phyloP scores from a whole-genome alignment of 768 basidiomycete genomes.

The Phanerochaete sordida region DNA sequence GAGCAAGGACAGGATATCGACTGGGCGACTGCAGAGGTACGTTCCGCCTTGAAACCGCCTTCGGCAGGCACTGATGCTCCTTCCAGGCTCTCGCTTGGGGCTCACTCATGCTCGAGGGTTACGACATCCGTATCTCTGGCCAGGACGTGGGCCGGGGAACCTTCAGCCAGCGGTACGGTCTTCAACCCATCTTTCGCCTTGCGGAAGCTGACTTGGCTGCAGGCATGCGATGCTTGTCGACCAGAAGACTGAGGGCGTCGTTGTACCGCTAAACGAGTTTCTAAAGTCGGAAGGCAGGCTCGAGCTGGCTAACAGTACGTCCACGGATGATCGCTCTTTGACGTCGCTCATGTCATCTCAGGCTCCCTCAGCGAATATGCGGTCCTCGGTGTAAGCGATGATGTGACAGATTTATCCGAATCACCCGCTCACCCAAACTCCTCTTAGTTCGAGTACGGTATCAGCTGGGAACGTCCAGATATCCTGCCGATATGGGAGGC shows the following conservation, averaged over 20 bases:
- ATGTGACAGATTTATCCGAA: not conserved
- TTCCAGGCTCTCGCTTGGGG: constrained; percentile 83
- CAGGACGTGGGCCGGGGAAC: constrained; percentile 93
- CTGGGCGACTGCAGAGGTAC: constrained; percentile 86
- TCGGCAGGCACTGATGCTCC: not conserved
- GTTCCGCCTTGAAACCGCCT: constrained; percentile 8
- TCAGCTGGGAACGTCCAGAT: constrained; percentile 84
- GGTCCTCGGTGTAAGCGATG: constrained; percentile 73
- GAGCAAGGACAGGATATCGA: constrained; percentile 72
- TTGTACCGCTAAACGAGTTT: constrained; percentile 78
- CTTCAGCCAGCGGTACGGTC: constrained; percentile 67
- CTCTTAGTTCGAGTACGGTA: constrained; percentile 82
- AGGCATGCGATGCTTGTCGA: constrained; percentile 92
- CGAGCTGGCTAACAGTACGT: constrained; percentile 84
- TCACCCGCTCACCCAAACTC: not conserved
- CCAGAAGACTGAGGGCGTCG: constrained; percentile 75
- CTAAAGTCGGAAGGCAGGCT: constrained; percentile 61
- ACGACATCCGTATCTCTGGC: constrained; percentile 84
- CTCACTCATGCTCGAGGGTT: constrained; percentile 76
- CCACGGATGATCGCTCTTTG: too few relatives aligned
- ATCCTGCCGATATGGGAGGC: constrained; percentile 91
- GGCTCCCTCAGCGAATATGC: constrained; percentile 89
- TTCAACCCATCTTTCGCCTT: not conserved
- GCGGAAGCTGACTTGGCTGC: not conserved
- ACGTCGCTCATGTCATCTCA: constrained; percentile 22